A percentile compares a stretch with the other conserved stretches of the same genome.
Conservation (phyloP, 768 basidiomycete genomes). For the Termitomyces titanicus region DNA sequence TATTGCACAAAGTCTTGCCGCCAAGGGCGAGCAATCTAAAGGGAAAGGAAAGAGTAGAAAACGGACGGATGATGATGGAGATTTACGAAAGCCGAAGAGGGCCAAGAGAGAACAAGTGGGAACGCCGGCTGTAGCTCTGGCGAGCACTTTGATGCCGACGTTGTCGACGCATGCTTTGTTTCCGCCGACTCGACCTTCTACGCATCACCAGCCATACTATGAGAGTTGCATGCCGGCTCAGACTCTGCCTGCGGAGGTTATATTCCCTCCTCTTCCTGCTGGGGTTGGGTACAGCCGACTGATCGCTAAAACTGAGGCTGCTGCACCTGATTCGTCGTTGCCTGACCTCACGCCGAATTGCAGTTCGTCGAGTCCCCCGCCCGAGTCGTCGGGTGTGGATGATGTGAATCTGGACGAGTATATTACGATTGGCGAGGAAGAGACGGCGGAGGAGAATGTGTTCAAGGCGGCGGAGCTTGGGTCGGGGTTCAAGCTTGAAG, state of each 20-base stretch:
- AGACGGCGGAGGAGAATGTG: constrained; percentile 28
- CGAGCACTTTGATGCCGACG: constrained; percentile 20
- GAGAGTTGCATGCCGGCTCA: constrained; percentile 51
- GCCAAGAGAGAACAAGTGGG: constrained; percentile 35
- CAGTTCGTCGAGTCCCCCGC: constrained; percentile 64
- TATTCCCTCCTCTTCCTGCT: constrained; percentile 72
- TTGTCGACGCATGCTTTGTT: constrained; percentile 38
- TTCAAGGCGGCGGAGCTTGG: constrained; percentile 30
- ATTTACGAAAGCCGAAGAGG: constrained; percentile 44
- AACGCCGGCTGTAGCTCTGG: constrained; percentile 17
- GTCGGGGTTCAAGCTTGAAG: constrained; percentile 37
- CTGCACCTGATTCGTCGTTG: constrained; percentile 24
- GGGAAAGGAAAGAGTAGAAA: constrained; percentile 33
- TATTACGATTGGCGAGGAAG: constrained; percentile 21
- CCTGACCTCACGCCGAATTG: constrained; percentile 63
- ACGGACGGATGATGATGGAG: constrained; percentile 33
- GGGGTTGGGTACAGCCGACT: constrained; percentile 31
- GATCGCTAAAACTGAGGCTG: constrained; percentile 17
- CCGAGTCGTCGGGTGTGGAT: constrained; percentile 22
- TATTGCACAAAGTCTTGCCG: constrained; percentile 32
- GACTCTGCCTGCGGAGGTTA: constrained; percentile 52
- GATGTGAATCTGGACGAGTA: constrained; percentile 13
- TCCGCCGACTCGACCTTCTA: constrained; percentile 49
- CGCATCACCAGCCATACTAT: constrained; percentile 75
- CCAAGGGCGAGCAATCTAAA: constrained; percentile 29